Conservation (phyloP, 768 basidiomycete genomes). For the Lentinula aciculospora region DNA sequence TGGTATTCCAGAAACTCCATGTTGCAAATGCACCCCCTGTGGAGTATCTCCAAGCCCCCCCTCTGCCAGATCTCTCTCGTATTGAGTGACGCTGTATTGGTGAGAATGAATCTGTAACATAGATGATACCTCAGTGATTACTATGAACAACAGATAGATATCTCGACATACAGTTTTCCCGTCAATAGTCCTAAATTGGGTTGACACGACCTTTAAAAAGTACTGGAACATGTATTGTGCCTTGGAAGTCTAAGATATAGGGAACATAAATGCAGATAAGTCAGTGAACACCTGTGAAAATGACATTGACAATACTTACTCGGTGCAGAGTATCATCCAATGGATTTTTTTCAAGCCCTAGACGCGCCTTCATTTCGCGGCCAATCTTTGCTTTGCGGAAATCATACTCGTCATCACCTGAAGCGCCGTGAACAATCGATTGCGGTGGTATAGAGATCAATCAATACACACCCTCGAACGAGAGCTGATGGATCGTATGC, state of each 20-base stretch:
- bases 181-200: conserved; percentile 83
- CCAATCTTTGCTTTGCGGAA: conserved; percentile 57
- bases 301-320: conserved; percentile 28
- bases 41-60: conserved; percentile 52
- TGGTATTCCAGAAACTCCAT: conserved; percentile 71
- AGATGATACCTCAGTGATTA: background rate
- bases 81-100: conserved; percentile 94
- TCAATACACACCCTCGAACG: conserved; percentile 51
- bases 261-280: background rate
- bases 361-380: conserved; percentile 57
- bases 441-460: background rate
- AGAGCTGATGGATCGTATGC: conserved; percentile 76
- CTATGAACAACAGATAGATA: background rate
- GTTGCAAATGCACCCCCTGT: conserved; percentile 66
- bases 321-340: conserved; percentile 60
- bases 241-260: conserved; percentile 52
- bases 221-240: conserved; percentile 96
- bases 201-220: conserved; percentile 98
- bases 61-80: conserved; percentile 83
- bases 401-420: conserved; percentile 78
- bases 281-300: background rate
- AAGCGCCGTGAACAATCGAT: conserved; percentile 3
- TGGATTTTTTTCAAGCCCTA: conserved; percentile 75
- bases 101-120: conserved; percentile 70
- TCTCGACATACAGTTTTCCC: conserved; percentile 56